Evolutionary conservation across 176 grass and related monocot species (phyloP).

Genomic region (Musa schizocarpa): DNA sequence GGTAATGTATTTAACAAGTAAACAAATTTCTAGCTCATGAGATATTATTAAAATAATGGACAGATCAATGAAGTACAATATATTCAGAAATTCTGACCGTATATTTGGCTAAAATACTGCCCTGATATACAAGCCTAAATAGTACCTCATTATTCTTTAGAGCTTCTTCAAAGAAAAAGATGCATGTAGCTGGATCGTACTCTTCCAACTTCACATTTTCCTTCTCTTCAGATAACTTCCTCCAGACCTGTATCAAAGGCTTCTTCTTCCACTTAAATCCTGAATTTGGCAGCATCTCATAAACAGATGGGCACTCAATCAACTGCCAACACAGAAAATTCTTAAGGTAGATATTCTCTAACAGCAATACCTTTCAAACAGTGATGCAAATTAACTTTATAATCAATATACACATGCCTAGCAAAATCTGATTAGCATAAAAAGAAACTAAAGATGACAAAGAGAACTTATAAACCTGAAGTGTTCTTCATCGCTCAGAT

Average conservation of each 20-base stretch:
- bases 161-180: constrained; percentile 90
- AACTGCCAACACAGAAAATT: constrained; percentile 30
- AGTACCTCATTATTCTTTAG: constrained; percentile 80
- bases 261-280: constrained; percentile 64
- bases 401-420: too few species aligned
- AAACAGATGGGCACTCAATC: constrained; percentile 83
- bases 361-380: not conserved
- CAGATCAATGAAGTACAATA: not conserved
- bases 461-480: too few species aligned
- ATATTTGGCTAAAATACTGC: not conserved
- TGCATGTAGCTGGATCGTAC: constrained; percentile 50
- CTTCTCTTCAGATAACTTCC: constrained; percentile 51
- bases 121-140: not conserved
- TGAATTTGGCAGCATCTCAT: constrained; percentile 82
- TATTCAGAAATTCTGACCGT: not conserved
- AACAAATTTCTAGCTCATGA: not conserved
- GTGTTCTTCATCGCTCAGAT: too few species aligned
- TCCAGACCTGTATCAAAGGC: constrained; percentile 71
- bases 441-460: too few species aligned
- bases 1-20: too few species aligned
- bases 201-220: constrained; percentile 36
- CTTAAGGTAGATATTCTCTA: not conserved
- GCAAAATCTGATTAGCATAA: too few species aligned
- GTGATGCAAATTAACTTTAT: not conserved
- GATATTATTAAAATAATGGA: not conserved